Evolutionary conservation across 1,284 basidiomycete genomes (phyloP), one percentile per base, ranked within the genome.

Genomic region (Calocybe gambosa): DNA sequence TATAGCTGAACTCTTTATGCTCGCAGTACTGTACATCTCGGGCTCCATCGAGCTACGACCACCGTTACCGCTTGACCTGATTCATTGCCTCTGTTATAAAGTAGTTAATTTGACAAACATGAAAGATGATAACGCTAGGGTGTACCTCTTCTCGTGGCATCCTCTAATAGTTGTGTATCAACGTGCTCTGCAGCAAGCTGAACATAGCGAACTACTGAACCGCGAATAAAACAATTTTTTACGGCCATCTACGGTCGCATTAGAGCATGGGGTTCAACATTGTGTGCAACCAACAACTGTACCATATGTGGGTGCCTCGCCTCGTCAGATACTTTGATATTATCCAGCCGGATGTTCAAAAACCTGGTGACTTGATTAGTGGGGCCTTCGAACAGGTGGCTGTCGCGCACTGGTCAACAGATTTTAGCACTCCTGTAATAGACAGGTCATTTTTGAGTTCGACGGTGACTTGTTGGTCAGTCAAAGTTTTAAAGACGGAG

Each of bases 381-480:
- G 34, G 28, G 29, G 13, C 15, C 8, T 16, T 3, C 15, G 15
- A 8, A 16, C 15, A 15, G 31, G 49, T 43, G 20, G 36, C 28
- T 33, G 43, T 33, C 18, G 39, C 89, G 56, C 62, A 95, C 93
- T 99, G 96, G 74, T 98, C 95, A 39, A 99, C 95, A 42, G 92
- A 95, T 75, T 96, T 97, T 58, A 99, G 73, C 18, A 93, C 89
- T 2, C 96, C 96, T 10, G 91, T 93, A 64, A 99, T 95, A 15
- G 90, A 93, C 45, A 99, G 83, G 68, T 99, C 95, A 70, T 99
- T 99, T 74, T 99, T 99, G 61, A 99, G 85, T 67, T 99, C 95
- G 57, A 99, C 93, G 13, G 93, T 96, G 59, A 97, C 93, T 57
- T 85, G 82, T 64, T 97, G 94, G 67, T 96, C 94, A 2, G 95